Evolutionary conservation across 148 eudicot species (phyloP), one percentile per base, ranked within the genome.

Genomic region (Rhododendron vialii): DNA sequence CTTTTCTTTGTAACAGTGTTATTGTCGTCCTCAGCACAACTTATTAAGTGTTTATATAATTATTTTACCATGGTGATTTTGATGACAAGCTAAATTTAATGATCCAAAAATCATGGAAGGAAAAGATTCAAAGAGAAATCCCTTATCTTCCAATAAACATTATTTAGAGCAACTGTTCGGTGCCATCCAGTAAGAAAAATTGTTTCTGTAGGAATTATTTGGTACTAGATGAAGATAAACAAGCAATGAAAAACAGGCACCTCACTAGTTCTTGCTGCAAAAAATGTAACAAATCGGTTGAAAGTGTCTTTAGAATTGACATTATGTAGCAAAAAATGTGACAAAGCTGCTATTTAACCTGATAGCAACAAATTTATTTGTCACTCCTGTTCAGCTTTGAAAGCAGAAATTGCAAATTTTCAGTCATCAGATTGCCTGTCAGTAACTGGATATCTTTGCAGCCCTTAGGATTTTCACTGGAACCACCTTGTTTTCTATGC

Each of bases 321-420:
- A 57, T 17, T 20, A 57, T 57, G 20, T 20, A 57, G 26, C 71
- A 11, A 67, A 67, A n/a, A n/a, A 9, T 67, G 14, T 67, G 7
- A 67, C 74, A 9, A 28, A 28, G 18, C 33, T 71, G 36, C 76
- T 71, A 35, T 71, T 71, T 71, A 30, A 71, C 76, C 38, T 8
- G 9, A 30, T 5, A 71, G 38, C 76, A 30, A 30, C 76, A 14
- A 71, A 65, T 20, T 67, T 38, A 43, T 30, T 43, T 48, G 63
- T 84, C 43, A 73, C 80, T 67, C 85, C 85, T 30, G 20, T 78
- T 84, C 20, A 73, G 53, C n/a, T 84, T 84, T 57, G 80, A 73
- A 53, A 84, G 26, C 67, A 71, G 47, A 84, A 71, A 51, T 14
- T 75, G 81, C 69, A 75, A 74, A 28, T 75, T 84, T 47, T 36